Evolutionary conservation across 2,329 filamentous ascomycete genomes (phyloP), one percentile per base, ranked within the genome.

Genomic region (Bipolaris bicolor): DNA sequence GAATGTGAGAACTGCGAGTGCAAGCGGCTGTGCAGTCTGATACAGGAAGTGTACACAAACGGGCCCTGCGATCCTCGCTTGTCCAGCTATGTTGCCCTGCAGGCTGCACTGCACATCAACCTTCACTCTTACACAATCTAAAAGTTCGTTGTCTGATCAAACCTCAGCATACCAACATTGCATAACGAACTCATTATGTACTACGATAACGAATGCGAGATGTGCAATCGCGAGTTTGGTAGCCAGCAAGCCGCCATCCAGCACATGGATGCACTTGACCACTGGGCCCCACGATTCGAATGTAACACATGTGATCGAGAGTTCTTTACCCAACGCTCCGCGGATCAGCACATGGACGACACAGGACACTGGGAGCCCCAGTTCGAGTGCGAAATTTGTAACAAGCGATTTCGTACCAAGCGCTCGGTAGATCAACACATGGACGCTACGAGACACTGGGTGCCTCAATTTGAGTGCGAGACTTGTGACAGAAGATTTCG

Each of bases 291-390:
- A 50, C 33, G 26, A 40, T 62, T 52, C 18, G 49, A 59, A 9
- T 66, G 60, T 46, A 55, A 65, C 10, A 57, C 39, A 6, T 65
- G 58, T 44, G 37, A 51, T 47, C 49, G 58, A 9, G n/a, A 40
- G 13, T 62, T 65, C 31, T 11, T 18, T 6, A 60, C 44, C 11
- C 47, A 40, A 29, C 43, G 16, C 18, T 49, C 56, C 46, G 44
- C 51, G 3, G 46, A 33, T 5, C 50, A 65, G 31, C 37, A 50
- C 31, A 55, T 46, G 40, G 31, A 50, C 4, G 20, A 40, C 9
- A 39, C 5, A 5, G 46, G 39, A n/a, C 49, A 57, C 31, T 45
- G 37, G 37, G 29, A 31, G 20, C 43, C 49, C 31, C 43, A 33
- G n/a, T 52, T 48, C 20, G 33, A 37, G 10, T 58, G 55, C 18